Evolutionary conservation across 2,329 filamentous ascomycete species (phyloP).

Genomic region (Gliomastix tumulicola): DNA sequence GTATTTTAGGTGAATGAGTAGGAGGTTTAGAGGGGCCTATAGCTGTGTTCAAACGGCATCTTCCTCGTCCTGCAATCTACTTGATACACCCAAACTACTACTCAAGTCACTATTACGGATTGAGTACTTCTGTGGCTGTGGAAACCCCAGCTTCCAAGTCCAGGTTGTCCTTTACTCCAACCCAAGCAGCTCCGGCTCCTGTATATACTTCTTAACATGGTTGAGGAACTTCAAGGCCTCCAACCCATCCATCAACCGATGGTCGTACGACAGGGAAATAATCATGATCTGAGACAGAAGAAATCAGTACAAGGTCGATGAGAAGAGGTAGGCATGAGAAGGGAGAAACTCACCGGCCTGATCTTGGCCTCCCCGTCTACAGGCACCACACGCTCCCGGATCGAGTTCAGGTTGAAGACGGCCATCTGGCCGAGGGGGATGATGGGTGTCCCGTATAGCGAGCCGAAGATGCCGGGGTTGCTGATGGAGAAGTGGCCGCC

Average conservation of each 20-base stretch:
- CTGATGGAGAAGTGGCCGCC: slow-evolving; percentile 72
- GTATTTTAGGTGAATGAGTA: too few relatives aligned
- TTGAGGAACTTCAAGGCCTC: slow-evolving; percentile 53
- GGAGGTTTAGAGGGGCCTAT: too few relatives aligned
- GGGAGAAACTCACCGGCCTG: slow-evolving; percentile 21
- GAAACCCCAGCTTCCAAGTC: too few relatives aligned
- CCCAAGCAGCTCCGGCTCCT: too few relatives aligned
- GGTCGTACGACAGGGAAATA: slow-evolving; percentile 44
- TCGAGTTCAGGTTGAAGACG: slow-evolving; percentile 54
- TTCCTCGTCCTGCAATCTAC: too few relatives aligned
- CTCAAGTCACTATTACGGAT: too few relatives aligned
- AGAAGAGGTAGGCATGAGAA: too few relatives aligned
- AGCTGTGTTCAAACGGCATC: too few relatives aligned
- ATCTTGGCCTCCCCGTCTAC: slow-evolving; percentile 43
- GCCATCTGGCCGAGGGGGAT: slow-evolving; percentile 69
- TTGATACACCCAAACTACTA: too few relatives aligned
- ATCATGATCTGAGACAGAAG: slow-evolving; percentile 37
- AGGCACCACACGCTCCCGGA: slow-evolving; percentile 45
- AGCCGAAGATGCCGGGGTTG: slow-evolving; percentile 69
- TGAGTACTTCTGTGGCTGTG: too few relatives aligned
- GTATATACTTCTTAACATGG: slow-evolving; percentile 19
- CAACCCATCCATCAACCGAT: slow-evolving; percentile 48
- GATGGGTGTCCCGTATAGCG: slow-evolving; percentile 51
- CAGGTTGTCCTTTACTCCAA: too few relatives aligned
- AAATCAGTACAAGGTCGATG: too few relatives aligned